A percentile compares a stretch with the other conserved stretches of the same genome.
phyloP scores from a whole-genome alignment of 116 monocot species.

The Phalaenopsis hybrid region DNA sequence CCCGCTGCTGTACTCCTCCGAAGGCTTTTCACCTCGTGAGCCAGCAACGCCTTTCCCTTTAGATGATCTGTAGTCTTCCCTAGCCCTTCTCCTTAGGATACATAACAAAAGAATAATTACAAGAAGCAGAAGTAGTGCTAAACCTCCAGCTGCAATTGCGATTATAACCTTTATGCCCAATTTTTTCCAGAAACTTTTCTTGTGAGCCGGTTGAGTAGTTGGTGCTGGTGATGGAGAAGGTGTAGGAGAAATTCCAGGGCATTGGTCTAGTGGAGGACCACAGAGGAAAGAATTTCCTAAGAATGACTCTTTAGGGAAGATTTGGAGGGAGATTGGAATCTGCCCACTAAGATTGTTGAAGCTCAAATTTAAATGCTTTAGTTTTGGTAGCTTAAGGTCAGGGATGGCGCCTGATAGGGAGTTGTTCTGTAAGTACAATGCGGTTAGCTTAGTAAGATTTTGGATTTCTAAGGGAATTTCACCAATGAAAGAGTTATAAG shows the following conservation, averaged over 20 bases:
- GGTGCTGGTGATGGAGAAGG: constrained; percentile 22
- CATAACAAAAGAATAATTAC: constrained; percentile 17
- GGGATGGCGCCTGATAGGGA: constrained; percentile 35
- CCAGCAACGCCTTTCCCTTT: constrained; percentile 10
- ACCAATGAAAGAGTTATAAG: constrained; percentile 32
- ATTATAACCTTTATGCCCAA: constrained; percentile 25
- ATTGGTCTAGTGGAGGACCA: constrained; percentile 33
- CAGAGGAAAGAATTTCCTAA: constrained; percentile 27
- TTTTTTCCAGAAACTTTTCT: constrained; percentile 13
- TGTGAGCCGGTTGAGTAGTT: constrained; percentile 3
- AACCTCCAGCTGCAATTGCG: constrained; percentile 25
- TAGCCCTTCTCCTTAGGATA: constrained; percentile 22
- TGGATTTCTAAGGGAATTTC: constrained; percentile 24
- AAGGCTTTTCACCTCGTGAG: constrained; percentile 19
- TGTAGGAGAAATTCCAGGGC: constrained; percentile 25
- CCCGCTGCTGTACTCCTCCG: constrained; percentile 33
- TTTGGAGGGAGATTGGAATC: constrained; percentile 29
- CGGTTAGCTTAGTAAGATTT: constrained; percentile 25
- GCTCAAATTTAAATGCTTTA: constrained; percentile 34
- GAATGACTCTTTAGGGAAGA: constrained; percentile 28
- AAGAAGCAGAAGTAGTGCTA: constrained; percentile 26
- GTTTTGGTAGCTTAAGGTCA: constrained; percentile 27
- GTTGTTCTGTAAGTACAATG: constrained; percentile 26
- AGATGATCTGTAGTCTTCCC: constrained; percentile 8
- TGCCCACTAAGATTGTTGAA: constrained; percentile 32